phyloP scores from a whole-genome alignment of 1,284 basidiomycete species.

The Puccinia triticina region DNA sequence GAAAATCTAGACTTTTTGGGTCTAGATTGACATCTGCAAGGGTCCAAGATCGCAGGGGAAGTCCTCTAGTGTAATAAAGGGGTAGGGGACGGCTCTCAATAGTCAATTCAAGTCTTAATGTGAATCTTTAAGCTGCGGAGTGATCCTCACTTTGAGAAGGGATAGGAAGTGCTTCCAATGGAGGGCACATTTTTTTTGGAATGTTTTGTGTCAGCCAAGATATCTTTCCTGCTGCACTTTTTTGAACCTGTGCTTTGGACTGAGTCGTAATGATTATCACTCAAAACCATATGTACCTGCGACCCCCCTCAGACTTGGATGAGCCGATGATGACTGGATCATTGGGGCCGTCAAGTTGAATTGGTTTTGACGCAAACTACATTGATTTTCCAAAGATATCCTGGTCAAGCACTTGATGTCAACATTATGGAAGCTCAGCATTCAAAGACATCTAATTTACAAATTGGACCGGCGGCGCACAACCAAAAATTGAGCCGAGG shows the following conservation, averaged over 20 bases:
- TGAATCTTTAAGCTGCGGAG: no score
- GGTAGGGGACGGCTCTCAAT: no score
- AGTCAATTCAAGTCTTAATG: no score
- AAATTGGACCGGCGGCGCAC: not conserved
- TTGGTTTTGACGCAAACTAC: not conserved
- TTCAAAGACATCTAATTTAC: not conserved
- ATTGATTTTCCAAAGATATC: not conserved
- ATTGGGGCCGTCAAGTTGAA: not conserved
- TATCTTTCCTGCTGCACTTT: not conserved
- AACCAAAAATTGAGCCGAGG: no score
- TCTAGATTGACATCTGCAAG: no score
- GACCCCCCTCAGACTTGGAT: not conserved
- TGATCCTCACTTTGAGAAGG: no score
- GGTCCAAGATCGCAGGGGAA: no score
- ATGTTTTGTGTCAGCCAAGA: not conserved
- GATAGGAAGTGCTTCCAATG: no score
- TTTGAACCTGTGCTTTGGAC: not conserved
- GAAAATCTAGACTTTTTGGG: no score
- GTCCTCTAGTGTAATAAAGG: no score
- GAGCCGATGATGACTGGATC: no score
- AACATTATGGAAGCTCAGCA: not conserved
- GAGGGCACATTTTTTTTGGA: no score
- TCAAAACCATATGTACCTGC: not conserved
- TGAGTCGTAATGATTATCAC: not conserved
- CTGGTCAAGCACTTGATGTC: not conserved